These are phyloP conservation scores for Discostella pseudostelligera DNA, from an alignment of 108 stramenopile species.

Conservation along the genomic window DNA sequence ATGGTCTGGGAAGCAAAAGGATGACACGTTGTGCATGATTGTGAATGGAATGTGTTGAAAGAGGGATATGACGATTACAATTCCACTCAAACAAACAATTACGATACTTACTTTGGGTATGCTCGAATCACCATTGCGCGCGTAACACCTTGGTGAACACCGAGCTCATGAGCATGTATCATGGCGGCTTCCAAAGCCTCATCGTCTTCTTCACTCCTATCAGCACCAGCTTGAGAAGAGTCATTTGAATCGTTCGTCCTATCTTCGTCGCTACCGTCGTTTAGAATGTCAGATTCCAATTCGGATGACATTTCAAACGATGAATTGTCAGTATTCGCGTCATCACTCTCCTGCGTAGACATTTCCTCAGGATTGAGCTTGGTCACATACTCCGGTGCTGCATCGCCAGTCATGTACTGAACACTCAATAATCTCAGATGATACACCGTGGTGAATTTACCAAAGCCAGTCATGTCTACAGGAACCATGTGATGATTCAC, in stretches of 20 bases:
- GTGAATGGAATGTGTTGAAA: slow-evolving; percentile 9
- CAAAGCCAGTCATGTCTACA: slow-evolving; percentile 50
- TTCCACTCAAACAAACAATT: not conserved
- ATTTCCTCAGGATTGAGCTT: slow-evolving; percentile 16
- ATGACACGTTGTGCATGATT: not conserved
- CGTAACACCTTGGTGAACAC: slow-evolving; percentile 76
- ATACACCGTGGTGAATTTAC: slow-evolving; percentile 74
- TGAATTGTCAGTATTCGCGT: slow-evolving; percentile 14
- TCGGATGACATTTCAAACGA: not conserved
- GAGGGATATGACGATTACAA: not conserved
- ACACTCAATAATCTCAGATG: slow-evolving; percentile 82
- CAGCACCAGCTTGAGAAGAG: slow-evolving; percentile 4
- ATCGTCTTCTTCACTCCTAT: slow-evolving; percentile 45
- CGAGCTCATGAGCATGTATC: slow-evolving; percentile 77
- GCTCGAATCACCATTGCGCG: slow-evolving; percentile 89
- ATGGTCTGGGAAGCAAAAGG: slow-evolving; percentile 52
- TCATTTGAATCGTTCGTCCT: not conserved
- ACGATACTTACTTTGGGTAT: slow-evolving; percentile 70
- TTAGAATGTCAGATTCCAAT: slow-evolving; percentile 12
- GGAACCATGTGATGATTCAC: slow-evolving; percentile 90
- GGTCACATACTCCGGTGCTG: slow-evolving; percentile 48
- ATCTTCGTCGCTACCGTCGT: not conserved
- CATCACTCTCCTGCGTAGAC: slow-evolving; percentile 3
- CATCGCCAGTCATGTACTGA: slow-evolving; percentile 81
- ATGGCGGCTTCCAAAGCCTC: slow-evolving; percentile 78